Evolutionary conservation across 345 rosid genomes (phyloP).

Genomic region (Limnanthes douglasii): DNA sequence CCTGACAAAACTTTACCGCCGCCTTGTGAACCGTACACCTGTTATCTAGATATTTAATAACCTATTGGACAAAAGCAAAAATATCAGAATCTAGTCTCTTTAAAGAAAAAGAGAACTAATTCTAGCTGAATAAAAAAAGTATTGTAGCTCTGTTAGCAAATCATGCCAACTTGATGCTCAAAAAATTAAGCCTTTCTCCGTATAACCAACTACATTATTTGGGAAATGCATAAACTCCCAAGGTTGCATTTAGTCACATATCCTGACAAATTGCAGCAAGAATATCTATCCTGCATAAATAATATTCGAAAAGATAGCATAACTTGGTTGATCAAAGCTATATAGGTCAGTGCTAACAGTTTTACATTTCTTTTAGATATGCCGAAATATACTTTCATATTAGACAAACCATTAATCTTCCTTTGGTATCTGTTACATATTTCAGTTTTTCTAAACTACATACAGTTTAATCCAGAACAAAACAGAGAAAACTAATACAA

Average conservation of each 20-base stretch:
- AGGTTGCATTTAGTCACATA: neutral
- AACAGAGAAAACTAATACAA: no score
- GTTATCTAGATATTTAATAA: slow-evolving; percentile 42
- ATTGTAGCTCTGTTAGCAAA: neutral
- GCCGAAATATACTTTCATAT: neutral
- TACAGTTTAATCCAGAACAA: neutral
- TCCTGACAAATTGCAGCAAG: neutral
- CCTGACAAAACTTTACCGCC: slow-evolving; percentile 53
- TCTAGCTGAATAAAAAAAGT: neutral
- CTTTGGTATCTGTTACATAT: neutral
- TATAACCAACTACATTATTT: neutral
- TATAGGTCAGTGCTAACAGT: neutral
- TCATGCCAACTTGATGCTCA: neutral
- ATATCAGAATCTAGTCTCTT: neutral
- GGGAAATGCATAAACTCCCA: neutral
- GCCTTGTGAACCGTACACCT: slow-evolving; percentile 59
- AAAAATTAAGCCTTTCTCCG: slow-evolving; percentile 1
- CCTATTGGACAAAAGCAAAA: slow-evolving; percentile 15
- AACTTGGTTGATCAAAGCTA: neutral
- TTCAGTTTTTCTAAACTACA: neutral
- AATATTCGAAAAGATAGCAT: neutral
- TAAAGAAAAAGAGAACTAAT: neutral
- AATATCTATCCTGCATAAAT: neutral
- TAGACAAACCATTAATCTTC: neutral
- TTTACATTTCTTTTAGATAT: no score